Conservation (phyloP, 805 yeast species). For the Schwanniomyces pseudopolymorphus region DNA sequence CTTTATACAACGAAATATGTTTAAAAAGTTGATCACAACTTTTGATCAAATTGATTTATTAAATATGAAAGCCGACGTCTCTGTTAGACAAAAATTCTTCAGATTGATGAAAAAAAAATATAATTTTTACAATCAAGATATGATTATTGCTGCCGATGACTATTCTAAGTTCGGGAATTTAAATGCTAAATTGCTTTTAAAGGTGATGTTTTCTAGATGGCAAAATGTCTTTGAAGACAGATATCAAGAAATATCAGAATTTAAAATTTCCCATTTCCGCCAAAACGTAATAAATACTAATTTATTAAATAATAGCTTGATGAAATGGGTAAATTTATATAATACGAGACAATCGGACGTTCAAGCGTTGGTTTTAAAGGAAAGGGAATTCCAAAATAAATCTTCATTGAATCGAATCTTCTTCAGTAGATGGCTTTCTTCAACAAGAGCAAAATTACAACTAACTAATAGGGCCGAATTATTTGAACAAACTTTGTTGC, state of each 20-base stretch:
- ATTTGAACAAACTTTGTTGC: slow-evolving; percentile 17
- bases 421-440: slow-evolving; percentile 15
- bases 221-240: slow-evolving; percentile 13
- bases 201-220: slow-evolving; percentile 20
- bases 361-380: slow-evolving; percentile 7
- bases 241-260: slow-evolving; percentile 19
- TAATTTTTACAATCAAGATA: slow-evolving; percentile 4
- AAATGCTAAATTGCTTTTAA: slow-evolving; percentile 4
- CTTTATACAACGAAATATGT: not conserved
- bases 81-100: slow-evolving; percentile 20
- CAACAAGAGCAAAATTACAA: slow-evolving; percentile 2
- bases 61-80: slow-evolving; percentile 15
- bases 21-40: slow-evolving; percentile 6
- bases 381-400: slow-evolving; percentile 5
- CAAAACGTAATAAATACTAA: slow-evolving; percentile 11
- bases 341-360: slow-evolving; percentile 11
- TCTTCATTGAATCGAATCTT: slow-evolving; percentile 2
- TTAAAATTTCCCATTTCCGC: slow-evolving; percentile 18
- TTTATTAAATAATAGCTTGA: slow-evolving; percentile 9
- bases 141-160: slow-evolving; percentile 2
- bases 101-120: slow-evolving; percentile 6
- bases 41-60: slow-evolving; percentile 5
- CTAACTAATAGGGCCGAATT: slow-evolving; percentile 9
- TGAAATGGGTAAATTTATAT: slow-evolving; percentile 21
- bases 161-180: slow-evolving; percentile 4